A percentile compares a stretch with the other conserved stretches of the same genome.
These are phyloP conservation scores for Tuber borchii DNA, from an alignment of 495 filamentous ascomycete species.

Conservation along the genomic window DNA sequence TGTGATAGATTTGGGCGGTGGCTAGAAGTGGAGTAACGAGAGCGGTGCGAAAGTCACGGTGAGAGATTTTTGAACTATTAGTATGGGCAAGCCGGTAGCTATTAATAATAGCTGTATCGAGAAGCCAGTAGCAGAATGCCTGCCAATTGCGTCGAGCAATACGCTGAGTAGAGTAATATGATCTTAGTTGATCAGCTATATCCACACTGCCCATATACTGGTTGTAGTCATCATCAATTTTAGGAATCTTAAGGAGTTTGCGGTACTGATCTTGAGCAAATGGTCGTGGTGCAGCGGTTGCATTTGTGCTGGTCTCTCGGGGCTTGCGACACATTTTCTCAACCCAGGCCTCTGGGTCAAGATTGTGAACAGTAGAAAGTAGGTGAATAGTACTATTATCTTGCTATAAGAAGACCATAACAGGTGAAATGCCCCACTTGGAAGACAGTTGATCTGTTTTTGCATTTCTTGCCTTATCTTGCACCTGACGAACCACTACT, in stretches of 20 bases:
- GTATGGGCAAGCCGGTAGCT: not conserved
- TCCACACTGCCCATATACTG: conserved; percentile 30
- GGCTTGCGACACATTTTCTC: not conserved
- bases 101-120: conserved; percentile 27
- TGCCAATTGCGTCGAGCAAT: conserved; percentile 18
- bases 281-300: not conserved
- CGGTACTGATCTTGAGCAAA: not conserved
- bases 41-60: not conserved
- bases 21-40: not conserved
- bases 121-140: conserved; percentile 31
- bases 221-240: conserved; percentile 32
- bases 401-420: conserved; percentile 6
- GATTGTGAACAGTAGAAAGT: conserved; percentile 18
- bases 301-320: conserved; percentile 5
- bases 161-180: conserved; percentile 27
- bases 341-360: not conserved
- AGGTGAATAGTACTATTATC: conserved; percentile 9
- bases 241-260: not conserved
- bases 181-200: conserved; percentile 18
- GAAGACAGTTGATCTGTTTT: not conserved
- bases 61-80: not conserved
- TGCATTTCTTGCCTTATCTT: not conserved
- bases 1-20: not conserved
- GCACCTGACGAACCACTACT: not conserved
- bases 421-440: not conserved